Evolutionary conservation across 805 yeast genomes (phyloP), one percentile per base, ranked within the genome.

Genomic region (Saccharomycopsis selenospora): DNA sequence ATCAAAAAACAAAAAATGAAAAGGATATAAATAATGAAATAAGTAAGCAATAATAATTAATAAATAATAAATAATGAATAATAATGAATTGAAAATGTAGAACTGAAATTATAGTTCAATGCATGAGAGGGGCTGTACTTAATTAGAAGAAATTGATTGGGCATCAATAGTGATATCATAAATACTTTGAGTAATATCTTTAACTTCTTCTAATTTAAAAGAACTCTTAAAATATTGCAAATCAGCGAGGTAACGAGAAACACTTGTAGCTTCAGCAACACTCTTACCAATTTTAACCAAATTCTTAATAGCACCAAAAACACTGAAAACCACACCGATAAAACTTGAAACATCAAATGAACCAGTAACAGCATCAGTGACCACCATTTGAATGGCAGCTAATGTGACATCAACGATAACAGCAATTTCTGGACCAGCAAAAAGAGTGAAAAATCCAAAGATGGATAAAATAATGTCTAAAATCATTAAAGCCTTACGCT

Each of bases 401-500:
- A 50, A 18, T 14, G 43, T 26, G 14, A 36, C 38, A 24, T 29
- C 48, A 14, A 33, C 36, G 23, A 40, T 17, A 7, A 40, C 42
- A 3, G 48, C 49, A 17, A 24, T 47, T 6, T 40, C 14, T n/a
- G 45, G 43, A 40, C 45, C 50, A 13, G 48, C 36, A 13, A 42
- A 42, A 27, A 45, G n/a, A 18, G 55, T 24, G 8, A 44, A 43
- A 24, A 48, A 45, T 4, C 55, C 55, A 4, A 48, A 22, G 23
- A 49, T 14, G 5, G 43, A 38, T 22, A 49, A 40, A 2, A 48
- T 40, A 23, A 51, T 48, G 14, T 49, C 38, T 6, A 51, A 26
- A 22, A 51, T 51, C 33, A 28, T 36, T 33, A 51, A 22, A 11
- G 48, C 38, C 26, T 42, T 26, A 33, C 49, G 42, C 25, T 45